Evolutionary conservation across 1,284 basidiomycete species (phyloP).

Genomic region (Sporisorium sorghi): DNA sequence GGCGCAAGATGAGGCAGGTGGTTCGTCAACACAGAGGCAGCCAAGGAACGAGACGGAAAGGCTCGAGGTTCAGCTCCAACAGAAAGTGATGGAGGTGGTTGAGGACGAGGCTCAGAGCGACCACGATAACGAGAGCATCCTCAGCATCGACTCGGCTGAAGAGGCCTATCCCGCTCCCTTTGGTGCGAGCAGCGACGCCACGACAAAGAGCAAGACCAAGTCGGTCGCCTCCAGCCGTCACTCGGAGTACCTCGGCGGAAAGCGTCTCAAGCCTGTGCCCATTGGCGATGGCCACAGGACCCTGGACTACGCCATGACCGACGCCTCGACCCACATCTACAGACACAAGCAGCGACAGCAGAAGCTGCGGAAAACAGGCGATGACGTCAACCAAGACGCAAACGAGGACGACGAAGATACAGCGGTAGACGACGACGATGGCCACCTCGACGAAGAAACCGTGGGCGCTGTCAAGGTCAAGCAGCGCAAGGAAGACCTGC

Average conservation of each 20-base stretch:
- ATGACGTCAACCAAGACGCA: background rate
- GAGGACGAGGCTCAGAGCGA: slow-evolving; percentile 23
- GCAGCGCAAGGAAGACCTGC: slow-evolving; percentile 39
- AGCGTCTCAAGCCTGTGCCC: slow-evolving; percentile 34
- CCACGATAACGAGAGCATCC: slow-evolving; percentile 10
- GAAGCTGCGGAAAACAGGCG: background rate
- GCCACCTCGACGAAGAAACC: slow-evolving; percentile 13
- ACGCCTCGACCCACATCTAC: slow-evolving; percentile 33
- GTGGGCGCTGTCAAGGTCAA: slow-evolving; percentile 38
- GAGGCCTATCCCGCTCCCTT: slow-evolving; percentile 58
- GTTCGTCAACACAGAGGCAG: background rate
- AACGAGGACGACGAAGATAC: slow-evolving; percentile 23
- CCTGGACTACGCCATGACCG: slow-evolving; percentile 43
- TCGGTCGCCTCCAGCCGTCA: slow-evolving; percentile 35
- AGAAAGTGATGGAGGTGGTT: slow-evolving; percentile 29
- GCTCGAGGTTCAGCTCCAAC: slow-evolving; percentile 31
- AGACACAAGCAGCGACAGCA: slow-evolving; percentile 25
- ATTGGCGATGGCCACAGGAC: slow-evolving; percentile 22
- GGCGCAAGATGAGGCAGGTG: slow-evolving; percentile 10
- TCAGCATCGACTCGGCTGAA: slow-evolving; percentile 25
- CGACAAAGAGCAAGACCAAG: slow-evolving; percentile 26
- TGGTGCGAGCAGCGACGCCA: slow-evolving; percentile 14
- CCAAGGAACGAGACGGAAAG: slow-evolving; percentile 32
- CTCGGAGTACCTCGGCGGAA: slow-evolving; percentile 37
- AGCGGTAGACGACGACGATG: slow-evolving; percentile 23